Evolutionary conservation across 768 basidiomycete species (phyloP).

Genomic region (Tulasnella sp.): DNA sequence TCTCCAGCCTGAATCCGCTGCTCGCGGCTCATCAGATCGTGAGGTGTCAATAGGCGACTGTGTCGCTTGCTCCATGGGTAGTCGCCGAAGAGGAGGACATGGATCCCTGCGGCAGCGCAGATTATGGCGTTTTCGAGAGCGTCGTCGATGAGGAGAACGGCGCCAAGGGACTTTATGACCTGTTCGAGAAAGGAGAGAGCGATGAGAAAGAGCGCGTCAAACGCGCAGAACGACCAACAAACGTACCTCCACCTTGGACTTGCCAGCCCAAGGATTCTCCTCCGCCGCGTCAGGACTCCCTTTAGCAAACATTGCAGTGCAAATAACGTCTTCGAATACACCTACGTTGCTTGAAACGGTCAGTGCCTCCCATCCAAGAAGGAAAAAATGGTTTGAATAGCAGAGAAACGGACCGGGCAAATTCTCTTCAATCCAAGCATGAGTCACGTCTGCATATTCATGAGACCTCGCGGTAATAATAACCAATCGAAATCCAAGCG

Average conservation of each 20-base stretch:
- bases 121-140: constrained; percentile 13
- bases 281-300: background rate
- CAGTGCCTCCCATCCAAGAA: background rate
- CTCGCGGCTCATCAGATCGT: constrained; percentile 2
- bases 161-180: background rate
- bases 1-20: constrained; percentile 8
- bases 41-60: background rate
- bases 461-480: constrained; percentile 8
- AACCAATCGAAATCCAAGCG: constrained; percentile 3
- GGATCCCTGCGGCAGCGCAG: constrained; percentile 8
- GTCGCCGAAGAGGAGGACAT: constrained; percentile 7
- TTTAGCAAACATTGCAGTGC: background rate
- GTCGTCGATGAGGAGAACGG: constrained; percentile 13
- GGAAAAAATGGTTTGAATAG: background rate
- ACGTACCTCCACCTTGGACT: constrained; percentile 11
- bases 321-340: constrained; percentile 8
- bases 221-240: background rate
- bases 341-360: background rate
- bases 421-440: background rate
- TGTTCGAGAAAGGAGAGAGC: background rate
- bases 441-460: background rate
- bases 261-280: constrained; percentile 14
- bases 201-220: background rate
- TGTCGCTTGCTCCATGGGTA: background rate
- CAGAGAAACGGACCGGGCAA: background rate